Evolutionary conservation across 768 basidiomycete species (phyloP), one percentile per base, ranked within the genome.

Genomic region (Boletus sp.): DNA sequence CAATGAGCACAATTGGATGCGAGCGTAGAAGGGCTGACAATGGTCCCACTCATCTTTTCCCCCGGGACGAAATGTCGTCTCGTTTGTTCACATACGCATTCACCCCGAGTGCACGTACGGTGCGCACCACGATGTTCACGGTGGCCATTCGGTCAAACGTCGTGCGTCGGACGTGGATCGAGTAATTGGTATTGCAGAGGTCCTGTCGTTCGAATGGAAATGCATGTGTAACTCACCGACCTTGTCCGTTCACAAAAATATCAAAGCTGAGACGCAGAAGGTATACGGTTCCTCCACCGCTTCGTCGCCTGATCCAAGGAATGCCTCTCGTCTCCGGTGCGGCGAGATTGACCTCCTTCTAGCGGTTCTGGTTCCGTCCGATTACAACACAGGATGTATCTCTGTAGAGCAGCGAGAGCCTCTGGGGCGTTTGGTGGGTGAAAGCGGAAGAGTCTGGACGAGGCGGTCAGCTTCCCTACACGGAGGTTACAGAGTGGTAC

Each of bases 281-380:
- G 71, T 90, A 99, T 4, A 99, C 96, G 0, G 96, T 92, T 12
- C 96, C 96, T 15, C 96, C 96, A 8, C 97, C 97, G 62, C 93
- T 95, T 54, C 89, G 79, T 54, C 96, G 78, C 41, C 96, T 79
- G 33, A 98, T 80, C 66, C 92, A 90, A 0, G 91, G 91, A 17
- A 94, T 79, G 4, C 76, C 78, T 58, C 77, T 71, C 42, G 71
- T 55, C 11, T 74, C 71, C 7, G 94, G 76, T 1, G 82, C 78
- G 7, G 68, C 58, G 48, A 95, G 80, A 64, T 96, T 95, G 62
- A 94, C 86, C 68, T 99, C 96, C 69, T 93, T 97, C 96, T 95
- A 98, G 15, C 94, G 96, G 63, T 97, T 98, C 77, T 99, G 97
- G 70, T 98, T 95, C 51, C 96, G 78, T 0, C 96, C 96, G 53